Base-by-base conservation (phyloP, 2,329 filamentous ascomycete species). In the Botrytis hyacinthi region DNA sequence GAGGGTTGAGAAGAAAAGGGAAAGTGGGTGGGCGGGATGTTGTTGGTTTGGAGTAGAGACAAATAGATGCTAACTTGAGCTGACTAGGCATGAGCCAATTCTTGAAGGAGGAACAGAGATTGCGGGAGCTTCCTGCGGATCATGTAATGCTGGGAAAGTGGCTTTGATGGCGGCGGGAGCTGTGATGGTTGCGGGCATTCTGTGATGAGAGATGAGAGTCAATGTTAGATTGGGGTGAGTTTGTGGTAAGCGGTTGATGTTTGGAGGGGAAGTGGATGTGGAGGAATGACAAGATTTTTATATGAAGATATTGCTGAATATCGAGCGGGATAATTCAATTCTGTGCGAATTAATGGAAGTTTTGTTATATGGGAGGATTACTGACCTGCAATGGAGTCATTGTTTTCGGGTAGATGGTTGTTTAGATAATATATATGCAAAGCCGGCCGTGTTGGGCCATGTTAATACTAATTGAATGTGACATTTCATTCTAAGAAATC, bases 21-120 rank as follows among this genome's bases (percentile, higher is more conserved):
- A 26, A 54, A 9, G 3, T 18, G 14, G 20, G 57, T 22, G 7
- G n/a, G 3, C 20, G 26, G n/a, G 32, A 35, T 44, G 32, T 29
- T 37, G n/a, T 16, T 69, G n/a, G 51, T 26, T 14, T 5, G 18
- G 14, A 29, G 4, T 26, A 65, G 32, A 18, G 32, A 32, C 20
- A 12, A 6, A 61, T 3, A 35, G 20, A 48, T 44, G 3, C 35
- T 37, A 48, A 63, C n/a, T 35, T 22, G 6, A 40, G 16, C 3
- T 40, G 26, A 57, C 12, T 59, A 76, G 76, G 74, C 79, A 80
- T 75, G 78, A 80, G 65, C 78, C 77, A 1, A 74, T 80, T 9
- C 66, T 79, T 14, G 77, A 76, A 22, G 79, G 79, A 2, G 79
- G 79, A 12, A 74, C 74, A 65, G 79, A 80, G 46, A 78, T 80